These are phyloP conservation scores for Apiospora kogelbergensis DNA, from an alignment of 2,329 filamentous ascomycete species.

Conservation along the genomic window DNA sequence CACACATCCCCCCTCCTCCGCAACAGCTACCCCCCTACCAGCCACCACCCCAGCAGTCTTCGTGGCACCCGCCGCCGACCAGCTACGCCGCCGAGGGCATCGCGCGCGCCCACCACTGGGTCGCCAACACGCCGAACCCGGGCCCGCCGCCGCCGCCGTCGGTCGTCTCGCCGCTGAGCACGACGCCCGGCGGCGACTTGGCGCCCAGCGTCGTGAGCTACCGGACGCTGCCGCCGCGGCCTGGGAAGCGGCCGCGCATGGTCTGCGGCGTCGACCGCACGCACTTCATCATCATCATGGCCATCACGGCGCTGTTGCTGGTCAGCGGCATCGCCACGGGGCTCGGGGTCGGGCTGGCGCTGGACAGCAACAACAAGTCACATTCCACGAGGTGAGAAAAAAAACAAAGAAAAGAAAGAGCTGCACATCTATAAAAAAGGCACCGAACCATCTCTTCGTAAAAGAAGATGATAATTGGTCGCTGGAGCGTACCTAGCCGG, in stretches of 20 bases:
- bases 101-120: conserved; percentile 21
- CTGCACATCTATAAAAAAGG: neutral
- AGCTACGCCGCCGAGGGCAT: conserved; percentile 6
- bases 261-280: conserved; percentile 31
- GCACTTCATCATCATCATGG: conserved; percentile 30
- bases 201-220: conserved; percentile 9
- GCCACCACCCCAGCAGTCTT: neutral
- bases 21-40: neutral
- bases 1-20: neutral
- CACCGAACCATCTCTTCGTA: no score
- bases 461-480: no score
- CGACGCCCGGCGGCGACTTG: neutral
- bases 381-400: neutral
- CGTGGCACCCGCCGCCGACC: conserved; percentile 9
- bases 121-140: conserved; percentile 17
- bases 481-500: neutral
- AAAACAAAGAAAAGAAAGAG: no score
- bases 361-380: conserved; percentile 16
- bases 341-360: conserved; percentile 32
- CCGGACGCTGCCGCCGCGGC: conserved; percentile 9
- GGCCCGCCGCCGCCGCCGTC: conserved; percentile 17
- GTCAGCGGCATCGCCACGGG: conserved; percentile 32
- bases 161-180: neutral
- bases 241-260: neutral
- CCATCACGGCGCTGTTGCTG: conserved; percentile 24